phyloP scores from a whole-genome alignment of 495 filamentous ascomycete genomes.

The Gamarada debralockiae region DNA sequence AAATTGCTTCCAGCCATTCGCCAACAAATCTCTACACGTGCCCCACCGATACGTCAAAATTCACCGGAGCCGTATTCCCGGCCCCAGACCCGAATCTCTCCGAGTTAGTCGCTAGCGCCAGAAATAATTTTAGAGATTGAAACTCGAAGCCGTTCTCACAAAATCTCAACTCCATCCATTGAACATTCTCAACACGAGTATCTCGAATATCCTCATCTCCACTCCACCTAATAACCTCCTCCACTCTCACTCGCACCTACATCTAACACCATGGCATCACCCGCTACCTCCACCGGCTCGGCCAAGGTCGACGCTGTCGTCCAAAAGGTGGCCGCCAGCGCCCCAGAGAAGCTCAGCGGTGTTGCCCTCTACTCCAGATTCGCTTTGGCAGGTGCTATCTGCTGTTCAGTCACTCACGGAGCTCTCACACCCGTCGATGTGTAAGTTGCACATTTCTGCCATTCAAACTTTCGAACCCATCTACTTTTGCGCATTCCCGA shows the following conservation, averaged over 20 bases:
- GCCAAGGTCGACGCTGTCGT: slow-evolving; percentile 38
- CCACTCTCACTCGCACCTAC: slow-evolving; percentile 3
- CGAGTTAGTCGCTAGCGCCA: not conserved
- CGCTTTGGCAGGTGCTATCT: slow-evolving; percentile 78
- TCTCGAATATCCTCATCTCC: not conserved
- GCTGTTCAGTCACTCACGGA: slow-evolving; percentile 82
- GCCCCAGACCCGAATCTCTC: not conserved
- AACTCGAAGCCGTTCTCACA: not conserved
- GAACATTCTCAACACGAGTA: not conserved
- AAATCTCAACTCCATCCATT: not conserved
- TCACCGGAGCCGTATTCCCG: too few relatives aligned
- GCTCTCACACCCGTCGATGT: slow-evolving; percentile 82
- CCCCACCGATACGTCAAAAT: too few relatives aligned
- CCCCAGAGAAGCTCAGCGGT: slow-evolving; percentile 36
- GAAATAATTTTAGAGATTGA: not conserved
- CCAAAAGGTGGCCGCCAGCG: slow-evolving; percentile 29
- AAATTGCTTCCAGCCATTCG: too few relatives aligned
- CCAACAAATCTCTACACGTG: too few relatives aligned
- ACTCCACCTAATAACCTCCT: not conserved
- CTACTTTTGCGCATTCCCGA: not conserved
- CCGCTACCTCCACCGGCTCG: slow-evolving; percentile 32
- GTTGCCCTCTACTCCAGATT: slow-evolving; percentile 50
- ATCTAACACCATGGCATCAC: slow-evolving; percentile 40
- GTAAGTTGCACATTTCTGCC: slow-evolving; percentile 48
- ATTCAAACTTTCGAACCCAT: not conserved